Evolutionary conservation across 352 stramenopile species (phyloP), one percentile per base, ranked within the genome.

Genomic region (Phytophthora podocarpi): DNA sequence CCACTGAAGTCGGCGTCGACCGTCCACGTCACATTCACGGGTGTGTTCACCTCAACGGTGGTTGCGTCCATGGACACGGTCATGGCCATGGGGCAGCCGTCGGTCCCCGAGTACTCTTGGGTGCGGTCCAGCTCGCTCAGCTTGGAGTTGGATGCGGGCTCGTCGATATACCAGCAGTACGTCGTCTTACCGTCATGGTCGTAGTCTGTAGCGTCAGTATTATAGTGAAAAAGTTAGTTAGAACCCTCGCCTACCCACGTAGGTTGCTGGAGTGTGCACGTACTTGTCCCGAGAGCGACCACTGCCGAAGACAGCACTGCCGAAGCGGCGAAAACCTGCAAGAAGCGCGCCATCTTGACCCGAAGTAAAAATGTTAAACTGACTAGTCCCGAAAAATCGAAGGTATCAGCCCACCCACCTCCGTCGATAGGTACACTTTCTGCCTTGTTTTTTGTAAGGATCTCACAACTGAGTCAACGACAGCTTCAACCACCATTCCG

Each of bases 101-200:
- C 40, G 11, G 47, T 32, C 18, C 70, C 73, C 11, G 60, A 72
- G 52, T 59, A 82, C 16, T 63, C 64, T 16, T 74, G 51, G 13
- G 77, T 71, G 42, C 73, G 72, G 50, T 87, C 58, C 37, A 60
- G 49, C 45, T 81, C 72, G 34, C 64, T 80, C 50, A 87, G 64
- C 59, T 78, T 78, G 26, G 67, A 59, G 21, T 70, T 63, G 35
- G 58, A 78, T 4, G 73, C 43, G 10, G 72, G 67, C 28, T 82
- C 54, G 21, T 67, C 54, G 48, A 87, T 87, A 36, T 74, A 30
- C 78, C 78, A 87, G 62, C 78, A 87, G 59, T 87, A 87, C 32
- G 78, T 74, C 16, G 59, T 74, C 11, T 70, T 55, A 42, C 65
- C 65, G 15, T 86, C 63, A 47, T 76, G 72, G 34, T 70, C 39